Evolutionary conservation across 495 filamentous ascomycete species (phyloP), one percentile per base, ranked within the genome.

Genomic region (Penicillium herquei): DNA sequence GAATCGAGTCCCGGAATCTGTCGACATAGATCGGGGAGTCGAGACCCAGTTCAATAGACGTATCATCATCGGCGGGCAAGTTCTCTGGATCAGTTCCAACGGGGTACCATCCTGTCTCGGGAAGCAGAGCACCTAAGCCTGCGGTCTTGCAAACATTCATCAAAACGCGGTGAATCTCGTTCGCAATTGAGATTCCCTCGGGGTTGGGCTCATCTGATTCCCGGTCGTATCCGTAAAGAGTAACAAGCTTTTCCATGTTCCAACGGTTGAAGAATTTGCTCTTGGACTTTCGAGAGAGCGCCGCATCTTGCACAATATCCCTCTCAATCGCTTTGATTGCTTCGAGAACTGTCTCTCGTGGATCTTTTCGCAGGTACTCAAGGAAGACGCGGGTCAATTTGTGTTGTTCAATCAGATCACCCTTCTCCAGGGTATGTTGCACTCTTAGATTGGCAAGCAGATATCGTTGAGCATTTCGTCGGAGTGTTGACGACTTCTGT

Each of bases 401-500:
- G 47, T 81, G 77, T 63, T 92, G 87, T 34, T 84, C 82, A 7
- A 96, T 72, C 32, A 97, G 77, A 57, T 91, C 89, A 51, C 73
- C 81, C 66, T 93, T 96, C 7, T 85, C 81, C 44, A 83, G 76
- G 17, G 80, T 73, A 44, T 87, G 79, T 54, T 93, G 81, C 48
- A 89, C 86, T 63, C 80, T 87, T 41, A 97, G 64, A 55, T 86
- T 83, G 11, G 85, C 81, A 33, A 96, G 77, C 6, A 96, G 70
- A 71, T 92, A 92, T 30, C 81, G 80, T 39, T 90, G 75, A 21
- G 92, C 87, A 70, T 87, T 88, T 6, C 86, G 84, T 35, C 92
- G 76, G n/a, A 94, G 74, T 1, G 89, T 89, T 7, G 88, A 26
- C 21, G 21, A 85, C 53, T 82, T 81, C 55, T 81, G 78, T 7